Evolutionary conservation across 129 eudicot genomes (phyloP).

Genomic region (Saposhnikovia divaricata): DNA sequence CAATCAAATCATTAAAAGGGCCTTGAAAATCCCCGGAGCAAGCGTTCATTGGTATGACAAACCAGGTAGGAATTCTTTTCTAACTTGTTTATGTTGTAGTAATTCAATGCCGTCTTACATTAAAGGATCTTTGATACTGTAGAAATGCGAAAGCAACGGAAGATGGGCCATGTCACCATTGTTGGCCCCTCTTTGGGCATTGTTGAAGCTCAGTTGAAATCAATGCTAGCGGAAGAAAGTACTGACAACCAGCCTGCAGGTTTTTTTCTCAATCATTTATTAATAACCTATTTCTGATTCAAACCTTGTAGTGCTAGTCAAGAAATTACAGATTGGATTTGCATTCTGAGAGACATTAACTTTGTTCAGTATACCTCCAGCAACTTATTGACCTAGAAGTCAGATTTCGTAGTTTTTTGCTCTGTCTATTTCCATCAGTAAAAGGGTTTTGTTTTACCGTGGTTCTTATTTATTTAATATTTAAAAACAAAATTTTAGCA

Average conservation of each 20-base stretch:
- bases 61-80: slow-evolving; percentile 53
- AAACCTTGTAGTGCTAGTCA: neutral
- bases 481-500: neutral
- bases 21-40: slow-evolving; percentile 68
- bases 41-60: slow-evolving; percentile 92
- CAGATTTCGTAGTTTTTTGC: neutral
- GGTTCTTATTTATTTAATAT: neutral
- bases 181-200: slow-evolving; percentile 72
- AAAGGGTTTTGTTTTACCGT: neutral
- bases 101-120: neutral
- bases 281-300: neutral
- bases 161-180: slow-evolving; percentile 94
- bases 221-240: slow-evolving; percentile 49
- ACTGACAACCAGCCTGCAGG: slow-evolving; percentile 37
- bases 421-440: neutral
- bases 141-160: slow-evolving; percentile 93
- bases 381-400: neutral
- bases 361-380: neutral
- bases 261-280: slow-evolving; percentile 13
- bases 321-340: neutral
- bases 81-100: neutral
- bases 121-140: slow-evolving; percentile 14
- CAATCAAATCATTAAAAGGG: slow-evolving; percentile 58
- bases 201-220: slow-evolving; percentile 62
- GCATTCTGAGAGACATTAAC: neutral